Evolutionary conservation across 306 rosid genomes (phyloP), one percentile per base, ranked within the genome.

Genomic region (Cicer pinnatifidum): DNA sequence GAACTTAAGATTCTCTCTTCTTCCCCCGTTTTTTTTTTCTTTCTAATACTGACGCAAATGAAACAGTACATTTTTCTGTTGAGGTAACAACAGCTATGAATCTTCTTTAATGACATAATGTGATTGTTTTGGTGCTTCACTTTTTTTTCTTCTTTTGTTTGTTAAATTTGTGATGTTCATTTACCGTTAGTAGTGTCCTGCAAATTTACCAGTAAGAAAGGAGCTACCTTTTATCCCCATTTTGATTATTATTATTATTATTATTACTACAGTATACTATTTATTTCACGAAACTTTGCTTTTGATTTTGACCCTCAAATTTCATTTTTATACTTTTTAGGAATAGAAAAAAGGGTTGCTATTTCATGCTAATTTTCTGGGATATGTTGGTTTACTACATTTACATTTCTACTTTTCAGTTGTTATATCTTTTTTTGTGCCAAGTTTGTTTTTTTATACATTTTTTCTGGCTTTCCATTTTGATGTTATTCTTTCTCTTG

Each of bases 1-100:
- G 63, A 75, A 72, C 63, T 44, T 7, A 52, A 82, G 89, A 81
- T 89, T 82, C 89, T 82, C 77, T 68, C 38, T 57, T 69, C 82
- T 78, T 64, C 80, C 73, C 70, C 69, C 6, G 59, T 75, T 50
- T 40, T 75, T 38, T 38, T 33, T 82, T 41, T 47, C 65, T 23
- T 63, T 50, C 70, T 58, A 65, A 70, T 62, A 6, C 68, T 45
- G 63, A 73, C 78, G 41, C 48, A 71, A 61, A 82, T 40, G 43
- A 47, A 67, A 75, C 73, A 75, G 45, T 59, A 35, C 60, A 67
- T 45, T 1, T 48, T 69, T 15, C 44, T 83, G 77, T 78, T 41
- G 61, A 71, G 83, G 82, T 75, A 66, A 47, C 66, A 68, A 64
- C 73, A 50, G 47, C 44, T 59, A 33, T 11, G 41, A 11, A 33